Conservation (phyloP, 2,329 filamentous ascomycete species). For the Tolypocladium ophioglossoides region DNA sequence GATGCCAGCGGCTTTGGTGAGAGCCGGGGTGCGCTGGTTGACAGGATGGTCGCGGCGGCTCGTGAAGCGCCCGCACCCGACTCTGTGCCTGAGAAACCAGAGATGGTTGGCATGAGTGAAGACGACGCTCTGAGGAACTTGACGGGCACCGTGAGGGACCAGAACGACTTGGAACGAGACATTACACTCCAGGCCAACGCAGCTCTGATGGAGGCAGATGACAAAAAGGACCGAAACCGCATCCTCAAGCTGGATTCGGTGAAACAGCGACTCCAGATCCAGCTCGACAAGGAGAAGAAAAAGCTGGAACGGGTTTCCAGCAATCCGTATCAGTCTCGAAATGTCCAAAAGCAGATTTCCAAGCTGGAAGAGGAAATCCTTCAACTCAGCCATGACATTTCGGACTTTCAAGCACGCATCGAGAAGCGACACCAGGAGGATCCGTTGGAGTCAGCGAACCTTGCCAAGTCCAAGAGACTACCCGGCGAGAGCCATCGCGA, state of each 20-base stretch:
- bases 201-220: conserved; percentile 49
- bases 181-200: conserved; percentile 56
- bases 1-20: conserved; percentile 10
- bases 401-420: conserved; percentile 73
- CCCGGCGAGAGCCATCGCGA: conserved; percentile 78
- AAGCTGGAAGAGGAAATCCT: conserved; percentile 55
- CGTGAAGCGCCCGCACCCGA: conserved; percentile 9
- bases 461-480: conserved; percentile 46
- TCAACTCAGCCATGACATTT: conserved; percentile 59
- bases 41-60: conserved; percentile 19
- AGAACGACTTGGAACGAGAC: conserved; percentile 83
- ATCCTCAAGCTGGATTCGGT: conserved; percentile 47
- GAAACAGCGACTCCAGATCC: conserved; percentile 49
- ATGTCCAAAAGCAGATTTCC: conserved; percentile 54
- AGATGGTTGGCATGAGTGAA: conserved; percentile 37
- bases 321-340: conserved; percentile 41
- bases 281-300: conserved; percentile 47
- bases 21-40: conserved; percentile 14
- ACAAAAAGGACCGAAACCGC: conserved; percentile 51
- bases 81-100: conserved; percentile 1
- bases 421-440: conserved; percentile 55
- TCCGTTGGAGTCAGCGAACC: conserved; percentile 29
- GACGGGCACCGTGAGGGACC: conserved; percentile 64
- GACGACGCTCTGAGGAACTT: conserved; percentile 50
- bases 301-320: conserved; percentile 31